These are phyloP conservation scores for Sindora glabra DNA, from an alignment of 306 rosid genomes.

Conservation along the genomic window DNA sequence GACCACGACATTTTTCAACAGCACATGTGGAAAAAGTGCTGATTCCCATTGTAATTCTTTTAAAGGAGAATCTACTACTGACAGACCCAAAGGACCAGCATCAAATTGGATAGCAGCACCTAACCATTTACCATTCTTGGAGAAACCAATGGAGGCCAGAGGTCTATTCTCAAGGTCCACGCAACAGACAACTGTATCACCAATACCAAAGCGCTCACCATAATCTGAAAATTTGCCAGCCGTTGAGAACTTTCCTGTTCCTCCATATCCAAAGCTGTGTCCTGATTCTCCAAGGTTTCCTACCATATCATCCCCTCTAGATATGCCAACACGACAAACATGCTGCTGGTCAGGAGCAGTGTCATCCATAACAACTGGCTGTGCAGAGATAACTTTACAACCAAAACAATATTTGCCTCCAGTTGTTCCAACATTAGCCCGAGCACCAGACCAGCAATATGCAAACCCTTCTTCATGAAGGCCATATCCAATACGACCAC, in stretches of 20 bases:
- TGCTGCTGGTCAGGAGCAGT: constrained; percentile 27
- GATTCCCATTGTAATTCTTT: constrained; percentile 22
- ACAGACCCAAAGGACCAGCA: constrained; percentile 31
- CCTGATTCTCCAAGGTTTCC: constrained; percentile 47
- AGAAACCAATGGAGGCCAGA: constrained; percentile 43
- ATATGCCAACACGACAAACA: constrained; percentile 45
- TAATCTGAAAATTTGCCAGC: constrained; percentile 28
- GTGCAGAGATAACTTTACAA: constrained; percentile 32
- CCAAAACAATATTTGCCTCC: constrained; percentile 52
- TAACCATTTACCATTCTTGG: constrained; percentile 52
- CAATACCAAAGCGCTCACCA: constrained; percentile 50
- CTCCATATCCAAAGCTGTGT: constrained; percentile 50
- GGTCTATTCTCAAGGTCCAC: constrained; percentile 45
- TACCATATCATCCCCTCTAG: constrained; percentile 39
- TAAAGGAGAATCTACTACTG: constrained; percentile 16
- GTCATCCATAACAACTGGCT: constrained; percentile 32
- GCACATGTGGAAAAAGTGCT: constrained; percentile 46
- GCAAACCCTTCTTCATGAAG: constrained; percentile 49
- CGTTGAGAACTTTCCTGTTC: constrained; percentile 32
- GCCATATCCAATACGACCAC: constrained; percentile 32
- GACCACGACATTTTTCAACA: constrained; percentile 49
- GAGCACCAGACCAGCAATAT: constrained; percentile 57
- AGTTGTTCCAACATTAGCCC: constrained; percentile 39
- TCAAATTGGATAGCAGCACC: constrained; percentile 33
- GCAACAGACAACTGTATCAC: constrained; percentile 43